phyloP scores from a whole-genome alignment of 306 rosid genomes.

The Glycine tomentella region DNA sequence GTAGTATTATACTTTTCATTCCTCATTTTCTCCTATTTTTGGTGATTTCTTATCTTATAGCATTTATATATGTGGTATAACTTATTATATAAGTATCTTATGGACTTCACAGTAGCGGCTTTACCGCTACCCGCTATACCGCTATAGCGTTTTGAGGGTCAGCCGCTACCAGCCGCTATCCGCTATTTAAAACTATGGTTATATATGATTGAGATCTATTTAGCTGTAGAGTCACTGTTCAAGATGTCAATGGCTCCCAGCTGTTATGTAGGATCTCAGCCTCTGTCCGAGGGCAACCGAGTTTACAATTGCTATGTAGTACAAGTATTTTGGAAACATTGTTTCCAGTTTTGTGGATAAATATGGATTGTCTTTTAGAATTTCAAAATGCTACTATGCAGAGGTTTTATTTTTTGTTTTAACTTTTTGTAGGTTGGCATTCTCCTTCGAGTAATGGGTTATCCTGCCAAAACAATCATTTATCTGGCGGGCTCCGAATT shows the following conservation, averaged over 20 bases:
- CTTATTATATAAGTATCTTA: too few relatives aligned
- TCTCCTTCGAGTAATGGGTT: slow-evolving; percentile 94
- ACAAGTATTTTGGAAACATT: slow-evolving; percentile 30
- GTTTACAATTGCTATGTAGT: slow-evolving; percentile 30
- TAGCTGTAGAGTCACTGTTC: neutral
- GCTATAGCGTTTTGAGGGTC: too few relatives aligned
- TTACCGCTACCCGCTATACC: too few relatives aligned
- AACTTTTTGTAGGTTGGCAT: slow-evolving; percentile 82
- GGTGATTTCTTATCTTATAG: too few relatives aligned
- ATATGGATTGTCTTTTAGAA: slow-evolving; percentile 36
- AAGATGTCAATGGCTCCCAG: slow-evolving; percentile 16
- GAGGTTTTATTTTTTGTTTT: slow-evolving; percentile 44
- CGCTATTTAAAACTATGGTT: neutral
- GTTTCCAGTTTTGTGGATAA: slow-evolving; percentile 36
- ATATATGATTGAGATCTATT: neutral
- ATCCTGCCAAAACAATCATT: slow-evolving; percentile 89
- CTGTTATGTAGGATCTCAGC: slow-evolving; percentile 29
- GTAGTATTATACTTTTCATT: too few relatives aligned
- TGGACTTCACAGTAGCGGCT: too few relatives aligned
- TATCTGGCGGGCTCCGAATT: slow-evolving; percentile 92
- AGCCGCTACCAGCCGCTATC: too few relatives aligned
- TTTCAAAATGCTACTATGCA: slow-evolving; percentile 1
- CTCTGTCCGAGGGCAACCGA: slow-evolving; percentile 25
- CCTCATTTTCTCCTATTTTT: too few relatives aligned
- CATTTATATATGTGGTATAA: too few relatives aligned